Conservation (phyloP, 1,284 basidiomycete species). For the Sporisorium reilianum region DNA sequence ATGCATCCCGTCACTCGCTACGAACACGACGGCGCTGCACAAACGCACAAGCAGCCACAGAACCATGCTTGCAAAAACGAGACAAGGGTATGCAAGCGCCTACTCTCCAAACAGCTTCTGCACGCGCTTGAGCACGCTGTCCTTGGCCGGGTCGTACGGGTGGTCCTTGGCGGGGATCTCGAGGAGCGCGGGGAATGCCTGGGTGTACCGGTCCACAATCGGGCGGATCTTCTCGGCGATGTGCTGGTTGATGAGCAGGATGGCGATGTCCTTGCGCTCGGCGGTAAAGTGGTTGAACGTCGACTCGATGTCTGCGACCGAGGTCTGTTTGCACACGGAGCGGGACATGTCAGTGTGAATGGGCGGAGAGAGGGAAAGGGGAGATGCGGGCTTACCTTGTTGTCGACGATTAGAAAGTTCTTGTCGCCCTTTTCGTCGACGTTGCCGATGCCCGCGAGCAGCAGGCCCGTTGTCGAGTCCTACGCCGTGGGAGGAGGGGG, state of each 20-base stretch:
- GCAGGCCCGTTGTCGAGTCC: conserved; percentile 67
- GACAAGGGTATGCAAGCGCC: no score
- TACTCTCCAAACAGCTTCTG: conserved; percentile 74
- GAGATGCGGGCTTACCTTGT: conserved; percentile 41
- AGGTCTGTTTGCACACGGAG: conserved; percentile 27
- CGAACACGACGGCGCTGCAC: no score
- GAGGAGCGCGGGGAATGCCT: conserved; percentile 94
- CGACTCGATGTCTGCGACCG: conserved; percentile 64
- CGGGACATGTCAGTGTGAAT: no score
- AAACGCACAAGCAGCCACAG: no score
- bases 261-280: conserved; percentile 67
- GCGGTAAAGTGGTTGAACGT: conserved; percentile 60
- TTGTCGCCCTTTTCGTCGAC: conserved; percentile 63
- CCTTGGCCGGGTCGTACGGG: conserved; percentile 85
- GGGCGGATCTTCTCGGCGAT: conserved; percentile 89
- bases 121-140: conserved; percentile 95
- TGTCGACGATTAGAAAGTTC: conserved; percentile 68
- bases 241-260: conserved; percentile 68
- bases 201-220: conserved; percentile 92
- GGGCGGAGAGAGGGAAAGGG: no score
- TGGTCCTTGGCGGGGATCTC: conserved; percentile 93
- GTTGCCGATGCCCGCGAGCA: conserved; percentile 68
- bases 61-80: no score
- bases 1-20: no score
- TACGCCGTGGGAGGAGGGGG: background rate